Conservation (phyloP, 108 stramenopile genomes). For the Cyclotella cryptica region DNA sequence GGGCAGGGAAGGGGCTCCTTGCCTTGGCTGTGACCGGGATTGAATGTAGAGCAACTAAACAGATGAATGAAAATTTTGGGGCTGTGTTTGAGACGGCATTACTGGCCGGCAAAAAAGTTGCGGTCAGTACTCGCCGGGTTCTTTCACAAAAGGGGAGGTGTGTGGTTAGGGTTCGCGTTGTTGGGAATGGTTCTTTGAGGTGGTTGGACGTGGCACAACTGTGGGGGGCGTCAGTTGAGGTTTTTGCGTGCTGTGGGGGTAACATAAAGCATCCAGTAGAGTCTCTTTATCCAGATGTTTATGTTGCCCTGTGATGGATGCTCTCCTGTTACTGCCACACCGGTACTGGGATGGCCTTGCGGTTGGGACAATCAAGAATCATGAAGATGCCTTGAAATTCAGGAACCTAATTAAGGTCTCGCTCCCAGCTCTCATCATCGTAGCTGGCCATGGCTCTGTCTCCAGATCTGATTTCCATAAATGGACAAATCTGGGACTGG, state of each 20-base stretch:
- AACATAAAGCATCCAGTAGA: conserved; percentile 11
- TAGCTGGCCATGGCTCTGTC: neutral
- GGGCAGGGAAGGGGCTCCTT: neutral
- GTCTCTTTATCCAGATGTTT: conserved; percentile 3
- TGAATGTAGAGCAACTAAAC: neutral
- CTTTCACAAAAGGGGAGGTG: neutral
- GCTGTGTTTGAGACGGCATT: neutral
- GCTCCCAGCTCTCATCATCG: neutral
- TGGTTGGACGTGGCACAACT: neutral
- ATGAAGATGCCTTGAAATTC: neutral
- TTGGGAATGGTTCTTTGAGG: conserved; percentile 1
- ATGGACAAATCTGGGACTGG: no score
- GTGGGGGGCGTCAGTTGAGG: conserved; percentile 12
- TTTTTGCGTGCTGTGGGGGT: conserved; percentile 1
- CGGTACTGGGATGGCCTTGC: neutral
- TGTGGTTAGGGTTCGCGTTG: neutral
- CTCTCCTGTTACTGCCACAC: neutral
- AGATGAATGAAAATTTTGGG: conserved; percentile 1
- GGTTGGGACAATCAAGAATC: neutral
- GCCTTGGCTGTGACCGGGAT: neutral
- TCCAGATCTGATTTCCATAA: no score
- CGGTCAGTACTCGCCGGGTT: conserved; percentile 1
- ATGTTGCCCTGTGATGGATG: neutral
- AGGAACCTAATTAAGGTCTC: neutral
- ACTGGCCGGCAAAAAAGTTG: conserved; percentile 16